Evolutionary conservation across 257 asterid genomes (phyloP).

Genomic region (Solanum neorickii): DNA sequence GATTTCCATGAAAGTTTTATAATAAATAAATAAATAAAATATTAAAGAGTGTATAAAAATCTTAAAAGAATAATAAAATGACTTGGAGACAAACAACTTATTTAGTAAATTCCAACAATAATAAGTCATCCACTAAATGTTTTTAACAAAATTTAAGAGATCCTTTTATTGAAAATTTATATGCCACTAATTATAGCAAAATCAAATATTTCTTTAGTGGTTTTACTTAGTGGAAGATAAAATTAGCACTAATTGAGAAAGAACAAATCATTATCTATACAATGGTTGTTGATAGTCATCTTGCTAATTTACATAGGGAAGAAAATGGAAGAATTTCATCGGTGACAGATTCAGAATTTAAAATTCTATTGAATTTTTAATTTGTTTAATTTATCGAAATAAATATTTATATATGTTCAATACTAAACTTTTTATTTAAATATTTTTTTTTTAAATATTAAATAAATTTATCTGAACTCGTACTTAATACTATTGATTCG

Average conservation of each 20-base stretch:
- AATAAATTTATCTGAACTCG: neutral
- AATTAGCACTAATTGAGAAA: neutral
- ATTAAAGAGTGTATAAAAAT: neutral
- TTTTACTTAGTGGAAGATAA: neutral
- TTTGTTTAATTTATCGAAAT: fast-evolving
- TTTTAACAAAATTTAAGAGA: neutral
- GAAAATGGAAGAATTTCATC: neutral
- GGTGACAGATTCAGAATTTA: fast-evolving
- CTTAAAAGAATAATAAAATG: neutral
- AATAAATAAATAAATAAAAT: too few species aligned
- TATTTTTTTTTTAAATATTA: neutral
- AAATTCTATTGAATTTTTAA: neutral
- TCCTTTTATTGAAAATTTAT: neutral
- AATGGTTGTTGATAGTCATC: neutral
- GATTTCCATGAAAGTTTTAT: too few species aligned
- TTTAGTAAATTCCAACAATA: neutral
- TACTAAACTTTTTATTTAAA: neutral
- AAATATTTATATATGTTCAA: neutral
- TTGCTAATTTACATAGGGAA: neutral
- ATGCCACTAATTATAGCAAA: neutral
- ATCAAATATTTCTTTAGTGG: neutral
- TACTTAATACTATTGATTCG: too few species aligned
- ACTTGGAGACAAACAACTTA: neutral
- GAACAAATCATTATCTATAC: neutral
- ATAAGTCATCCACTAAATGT: neutral